Percentiles rank a stretch among this genome's conserved stretches.
Conservation (phyloP, 257 asterid genomes). For the Solanum clarkiae region DNA sequence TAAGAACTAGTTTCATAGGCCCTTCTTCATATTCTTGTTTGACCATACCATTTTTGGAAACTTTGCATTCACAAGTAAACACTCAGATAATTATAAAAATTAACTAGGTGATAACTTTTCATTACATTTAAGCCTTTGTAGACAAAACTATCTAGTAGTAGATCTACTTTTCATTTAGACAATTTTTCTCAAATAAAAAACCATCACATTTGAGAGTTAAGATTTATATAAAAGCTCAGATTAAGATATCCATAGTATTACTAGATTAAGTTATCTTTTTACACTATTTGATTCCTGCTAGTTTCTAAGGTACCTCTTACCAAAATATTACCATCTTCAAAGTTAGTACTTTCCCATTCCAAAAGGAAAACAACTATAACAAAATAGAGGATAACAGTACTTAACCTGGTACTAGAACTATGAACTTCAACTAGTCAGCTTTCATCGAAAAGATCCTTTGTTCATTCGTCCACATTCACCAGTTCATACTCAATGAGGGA, state of each 20-base stretch:
- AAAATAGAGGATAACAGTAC: neutral
- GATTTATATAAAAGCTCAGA: neutral
- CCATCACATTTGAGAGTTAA: neutral
- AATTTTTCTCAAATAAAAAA: neutral
- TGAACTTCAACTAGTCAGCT: neutral
- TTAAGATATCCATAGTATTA: too few relatives aligned
- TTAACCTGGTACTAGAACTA: neutral
- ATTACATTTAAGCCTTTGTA: neutral
- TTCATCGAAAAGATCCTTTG: neutral
- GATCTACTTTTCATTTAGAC: too few relatives aligned
- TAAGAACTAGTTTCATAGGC: neutral
- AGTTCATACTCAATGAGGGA: constrained; percentile 59
- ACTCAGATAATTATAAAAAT: neutral
- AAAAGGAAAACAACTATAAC: neutral
- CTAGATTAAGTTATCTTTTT: neutral
- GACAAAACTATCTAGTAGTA: neutral
- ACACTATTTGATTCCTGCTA: neutral
- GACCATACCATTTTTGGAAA: neutral
- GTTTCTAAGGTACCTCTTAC: neutral
- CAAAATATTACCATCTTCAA: neutral
- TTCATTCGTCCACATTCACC: constrained; percentile 21
- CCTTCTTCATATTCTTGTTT: neutral
- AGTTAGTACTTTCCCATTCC: neutral
- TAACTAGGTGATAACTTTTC: neutral
- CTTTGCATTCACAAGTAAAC: neutral